A percentile compares a stretch with the other conserved stretches of the same genome.
Conservation (phyloP, 2,329 filamentous ascomycete species). For the Diplocarpon mali region DNA sequence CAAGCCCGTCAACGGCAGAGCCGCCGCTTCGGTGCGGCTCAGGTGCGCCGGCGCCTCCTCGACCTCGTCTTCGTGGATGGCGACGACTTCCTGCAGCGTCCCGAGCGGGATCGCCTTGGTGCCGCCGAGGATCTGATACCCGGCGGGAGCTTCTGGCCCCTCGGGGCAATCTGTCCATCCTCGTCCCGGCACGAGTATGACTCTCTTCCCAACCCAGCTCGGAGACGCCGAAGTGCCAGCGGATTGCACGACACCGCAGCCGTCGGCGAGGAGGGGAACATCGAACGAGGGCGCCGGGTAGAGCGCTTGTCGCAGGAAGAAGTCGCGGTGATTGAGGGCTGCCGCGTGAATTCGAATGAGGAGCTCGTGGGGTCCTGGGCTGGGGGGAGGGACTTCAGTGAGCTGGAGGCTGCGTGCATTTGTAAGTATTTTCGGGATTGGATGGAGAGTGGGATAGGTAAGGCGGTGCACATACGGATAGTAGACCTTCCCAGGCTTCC, state of each 20-base stretch:
- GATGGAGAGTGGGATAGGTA: neutral
- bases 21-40: conserved; percentile 62
- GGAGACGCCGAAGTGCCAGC: conserved; percentile 44
- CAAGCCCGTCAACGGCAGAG: conserved; percentile 72
- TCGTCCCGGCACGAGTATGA: conserved; percentile 66
- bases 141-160: conserved; percentile 57
- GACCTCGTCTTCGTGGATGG: conserved; percentile 59
- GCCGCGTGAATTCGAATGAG: conserved; percentile 67
- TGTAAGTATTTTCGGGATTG: neutral
- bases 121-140: conserved; percentile 58
- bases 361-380: conserved; percentile 55
- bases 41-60: conserved; percentile 68
- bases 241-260: conserved; percentile 60
- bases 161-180: conserved; percentile 64
- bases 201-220: conserved; percentile 51
- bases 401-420: conserved; percentile 43
- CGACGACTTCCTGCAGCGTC: conserved; percentile 63
- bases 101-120: conserved; percentile 55
- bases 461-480: conserved; percentile 46
- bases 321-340: conserved; percentile 87
- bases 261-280: conserved; percentile 72
- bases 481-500: conserved; percentile 83
- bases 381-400: conserved; percentile 50
- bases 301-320: conserved; percentile 85
- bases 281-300: conserved; percentile 79